Evolutionary conservation across 2,329 filamentous ascomycete species (phyloP).

Genomic region (Fusarium cyanostomum): DNA sequence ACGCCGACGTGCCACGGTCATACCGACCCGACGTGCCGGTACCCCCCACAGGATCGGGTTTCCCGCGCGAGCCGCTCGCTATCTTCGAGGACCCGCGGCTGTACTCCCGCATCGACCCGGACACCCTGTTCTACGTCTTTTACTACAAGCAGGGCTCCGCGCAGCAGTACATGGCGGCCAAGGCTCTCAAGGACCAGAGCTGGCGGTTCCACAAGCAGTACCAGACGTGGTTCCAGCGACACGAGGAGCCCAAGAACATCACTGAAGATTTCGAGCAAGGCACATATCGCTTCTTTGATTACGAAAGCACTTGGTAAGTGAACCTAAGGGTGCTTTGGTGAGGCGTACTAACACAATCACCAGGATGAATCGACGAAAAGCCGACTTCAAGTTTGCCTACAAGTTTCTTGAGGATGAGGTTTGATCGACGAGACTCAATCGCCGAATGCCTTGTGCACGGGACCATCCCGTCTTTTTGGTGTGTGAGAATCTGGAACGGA

Average conservation of each 20-base stretch:
- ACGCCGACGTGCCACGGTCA: constrained; percentile 82
- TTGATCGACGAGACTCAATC: constrained; percentile 44
- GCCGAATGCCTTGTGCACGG: background rate
- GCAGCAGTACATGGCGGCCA: constrained; percentile 94
- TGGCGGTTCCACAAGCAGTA: constrained; percentile 99
- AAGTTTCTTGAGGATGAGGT: constrained; percentile 97
- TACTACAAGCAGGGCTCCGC: constrained; percentile 98
- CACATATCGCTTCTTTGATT: constrained; percentile 99
- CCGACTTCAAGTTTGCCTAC: constrained; percentile 98
- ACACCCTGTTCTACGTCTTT: constrained; percentile 98
- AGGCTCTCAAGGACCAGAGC: constrained; percentile 97
- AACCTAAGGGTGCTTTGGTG: background rate
- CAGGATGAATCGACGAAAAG: constrained; percentile 99
- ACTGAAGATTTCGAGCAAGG: constrained; percentile 99
- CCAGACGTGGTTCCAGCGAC: constrained; percentile 98
- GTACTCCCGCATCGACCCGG: constrained; percentile 90
- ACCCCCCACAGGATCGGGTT: constrained; percentile 78
- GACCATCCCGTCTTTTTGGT: constrained; percentile 4
- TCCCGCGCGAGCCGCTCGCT: constrained; percentile 89
- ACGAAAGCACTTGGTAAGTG: constrained; percentile 96
- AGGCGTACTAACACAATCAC: constrained; percentile 27
- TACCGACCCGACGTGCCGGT: constrained; percentile 87
- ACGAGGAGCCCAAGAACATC: constrained; percentile 98
- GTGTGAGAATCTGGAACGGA: constrained; percentile 28
- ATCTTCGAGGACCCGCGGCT: constrained; percentile 92